Base-by-base conservation (phyloP, 768 basidiomycete genomes). In the Sporobolomyces phaffii region DNA sequence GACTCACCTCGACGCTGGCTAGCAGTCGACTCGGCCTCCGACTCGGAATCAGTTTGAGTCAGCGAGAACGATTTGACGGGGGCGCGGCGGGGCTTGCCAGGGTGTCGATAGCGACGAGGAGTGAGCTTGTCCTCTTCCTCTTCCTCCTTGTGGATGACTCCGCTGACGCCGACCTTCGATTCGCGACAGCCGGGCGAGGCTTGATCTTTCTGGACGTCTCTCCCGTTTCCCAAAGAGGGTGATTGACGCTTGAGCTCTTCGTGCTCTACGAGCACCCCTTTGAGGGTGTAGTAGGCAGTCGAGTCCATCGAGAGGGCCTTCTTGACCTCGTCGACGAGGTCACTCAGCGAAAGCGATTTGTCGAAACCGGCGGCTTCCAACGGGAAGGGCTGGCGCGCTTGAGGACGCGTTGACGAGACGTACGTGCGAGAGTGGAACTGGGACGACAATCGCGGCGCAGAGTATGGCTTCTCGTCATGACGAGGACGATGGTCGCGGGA, bases 201-300 rank as follows among this genome's bases (percentile, higher is more conserved):
- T 3, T 38, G 15, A 17, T 11, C 24, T 10, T 26, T 43, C 54
- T 33, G 14, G 13, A 24, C 18, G 51, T 36, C 15, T 14, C n/a
- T 11, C 28, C 22, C 45, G 45, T 9, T n/a, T n/a, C n/a, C n/a
- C n/a, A n/a, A n/a, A n/a, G n/a, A n/a, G n/a, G 38, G 9, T 38
- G 40, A 20, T 24, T 18, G 50, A 31, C 33, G 24, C 3, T 41
- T 29, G 15, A 18, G 14, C 31, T 68, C 61, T 10, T 59, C 56
- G 50, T 50, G n/a, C 29, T 62, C 66, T 4, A 38, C 43, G 26
- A 68, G 44, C 1, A 68, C 34, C 24, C 66, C 66, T 38, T 58
- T 62, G 8, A 68, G 9, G 5, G 50, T 57, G 50, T 68, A 68
- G 60, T 59, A 68, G 3, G 56, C 50, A 0, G 49, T 34, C 17